Conservation (phyloP, 495 filamentous ascomycete genomes). For the Penicillium soppii region DNA sequence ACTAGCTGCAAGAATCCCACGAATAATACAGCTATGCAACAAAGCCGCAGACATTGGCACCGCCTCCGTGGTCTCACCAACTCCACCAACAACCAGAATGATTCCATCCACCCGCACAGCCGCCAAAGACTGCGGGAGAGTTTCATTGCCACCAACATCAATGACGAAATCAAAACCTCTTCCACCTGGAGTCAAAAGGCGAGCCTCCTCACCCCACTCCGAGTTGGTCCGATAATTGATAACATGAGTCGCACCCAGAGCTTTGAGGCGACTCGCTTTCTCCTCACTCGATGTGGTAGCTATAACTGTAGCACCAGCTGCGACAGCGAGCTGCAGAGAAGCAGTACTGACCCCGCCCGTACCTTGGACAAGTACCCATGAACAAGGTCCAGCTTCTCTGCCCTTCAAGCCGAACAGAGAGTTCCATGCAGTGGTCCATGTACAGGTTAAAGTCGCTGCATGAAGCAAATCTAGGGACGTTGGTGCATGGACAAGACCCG, state of each 20-base stretch:
- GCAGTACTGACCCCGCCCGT: slow-evolving; percentile 73
- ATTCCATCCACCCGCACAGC: slow-evolving; percentile 60
- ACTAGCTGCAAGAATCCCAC: no score
- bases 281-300: slow-evolving; percentile 63
- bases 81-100: no score
- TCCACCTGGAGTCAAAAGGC: slow-evolving; percentile 14
- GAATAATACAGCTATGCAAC: no score
- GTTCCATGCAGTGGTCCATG: slow-evolving; percentile 13
- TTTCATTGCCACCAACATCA: slow-evolving; percentile 63
- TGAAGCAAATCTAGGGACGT: slow-evolving; percentile 10
- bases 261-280: slow-evolving; percentile 60
- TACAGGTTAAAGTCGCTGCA: slow-evolving; percentile 16
- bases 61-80: no score
- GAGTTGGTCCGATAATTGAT: slow-evolving; percentile 61
- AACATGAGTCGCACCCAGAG: slow-evolving; percentile 44
- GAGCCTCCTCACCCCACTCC: slow-evolving; percentile 64
- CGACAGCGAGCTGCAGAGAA: slow-evolving; percentile 70
- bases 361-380: slow-evolving; percentile 57
- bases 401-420: slow-evolving; percentile 60
- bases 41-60: no score
- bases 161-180: slow-evolving; percentile 63
- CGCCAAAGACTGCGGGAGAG: slow-evolving; percentile 5
- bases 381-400: slow-evolving; percentile 25
- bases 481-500: slow-evolving; percentile 50
- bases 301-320: slow-evolving; percentile 68